Evolutionary conservation across 176 grass and related monocot species (phyloP).

Genomic region (Microstegium vimineum): DNA sequence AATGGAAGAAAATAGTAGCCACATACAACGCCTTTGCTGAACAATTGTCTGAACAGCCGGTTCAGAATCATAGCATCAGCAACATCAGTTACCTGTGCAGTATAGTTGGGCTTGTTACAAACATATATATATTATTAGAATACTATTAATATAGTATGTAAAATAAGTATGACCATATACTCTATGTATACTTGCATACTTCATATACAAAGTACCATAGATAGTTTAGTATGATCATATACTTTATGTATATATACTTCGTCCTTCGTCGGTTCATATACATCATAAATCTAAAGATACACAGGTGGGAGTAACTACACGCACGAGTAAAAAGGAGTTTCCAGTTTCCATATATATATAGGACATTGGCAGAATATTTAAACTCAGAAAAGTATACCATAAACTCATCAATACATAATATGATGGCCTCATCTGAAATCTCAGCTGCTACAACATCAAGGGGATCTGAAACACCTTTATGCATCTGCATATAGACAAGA

Average conservation of each 20-base stretch:
- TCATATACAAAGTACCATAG: too few relatives aligned
- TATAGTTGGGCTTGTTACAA: background rate
- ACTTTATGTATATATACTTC: too few relatives aligned
- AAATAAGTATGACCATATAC: too few relatives aligned
- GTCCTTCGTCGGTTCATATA: too few relatives aligned
- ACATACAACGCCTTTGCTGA: constrained; percentile 89
- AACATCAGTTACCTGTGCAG: constrained; percentile 83
- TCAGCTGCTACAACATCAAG: constrained; percentile 95
- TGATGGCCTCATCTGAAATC: constrained; percentile 88
- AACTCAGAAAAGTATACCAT: constrained; percentile 54
- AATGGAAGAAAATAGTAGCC: constrained; percentile 24
- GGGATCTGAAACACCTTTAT: constrained; percentile 95
- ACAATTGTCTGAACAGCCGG: constrained; percentile 80
- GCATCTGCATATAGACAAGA: constrained; percentile 64
- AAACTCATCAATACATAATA: constrained; percentile 97
- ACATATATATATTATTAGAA: background rate
- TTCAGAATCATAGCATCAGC: constrained; percentile 95
- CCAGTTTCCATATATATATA: too few relatives aligned
- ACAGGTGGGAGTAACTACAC: too few relatives aligned
- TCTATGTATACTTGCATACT: too few relatives aligned
- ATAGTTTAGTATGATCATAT: too few relatives aligned
- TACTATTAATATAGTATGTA: too few relatives aligned
- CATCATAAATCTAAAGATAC: too few relatives aligned
- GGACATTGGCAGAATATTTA: background rate
- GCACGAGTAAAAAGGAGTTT: too few relatives aligned